Conservation (phyloP, 108 stramenopile species). For the Bacterosira constricta region DNA sequence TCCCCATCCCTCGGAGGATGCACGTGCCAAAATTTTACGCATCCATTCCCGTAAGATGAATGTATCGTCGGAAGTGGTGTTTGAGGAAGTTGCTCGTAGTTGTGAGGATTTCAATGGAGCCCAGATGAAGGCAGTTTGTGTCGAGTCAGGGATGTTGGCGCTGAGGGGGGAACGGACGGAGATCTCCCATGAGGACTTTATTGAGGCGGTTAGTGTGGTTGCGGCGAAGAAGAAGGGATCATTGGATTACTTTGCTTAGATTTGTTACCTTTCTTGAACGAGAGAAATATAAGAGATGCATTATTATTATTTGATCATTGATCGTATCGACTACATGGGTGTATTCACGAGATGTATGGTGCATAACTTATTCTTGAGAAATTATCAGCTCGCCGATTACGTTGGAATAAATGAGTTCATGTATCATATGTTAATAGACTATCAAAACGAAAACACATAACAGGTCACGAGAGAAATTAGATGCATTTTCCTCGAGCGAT, state of each 20-base stretch:
- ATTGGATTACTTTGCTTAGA: conserved; percentile 95
- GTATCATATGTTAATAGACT: no score
- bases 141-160: conserved; percentile 99
- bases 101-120: conserved; percentile 99
- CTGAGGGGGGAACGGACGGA: conserved; percentile 79
- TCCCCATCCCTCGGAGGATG: conserved; percentile 96
- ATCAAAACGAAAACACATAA: no score
- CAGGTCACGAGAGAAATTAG: no score
- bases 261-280: no score
- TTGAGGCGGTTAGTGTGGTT: conserved; percentile 97
- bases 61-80: conserved; percentile 89
- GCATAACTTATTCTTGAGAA: no score
- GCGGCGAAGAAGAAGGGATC: conserved; percentile 98
- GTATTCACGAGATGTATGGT: no score
- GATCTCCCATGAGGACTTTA: conserved; percentile 96
- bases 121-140: conserved; percentile 97
- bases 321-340: no score
- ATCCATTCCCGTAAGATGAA: conserved; percentile 97
- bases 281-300: no score
- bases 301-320: no score
- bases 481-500: no score
- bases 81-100: conserved; percentile 93
- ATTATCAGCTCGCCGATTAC: no score
- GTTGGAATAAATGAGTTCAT: no score
- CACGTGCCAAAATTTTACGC: conserved; percentile 90